Evolutionary conservation across 2,329 filamentous ascomycete genomes (phyloP), one percentile per base, ranked within the genome.

Genomic region (Anthostomella pinea): DNA sequence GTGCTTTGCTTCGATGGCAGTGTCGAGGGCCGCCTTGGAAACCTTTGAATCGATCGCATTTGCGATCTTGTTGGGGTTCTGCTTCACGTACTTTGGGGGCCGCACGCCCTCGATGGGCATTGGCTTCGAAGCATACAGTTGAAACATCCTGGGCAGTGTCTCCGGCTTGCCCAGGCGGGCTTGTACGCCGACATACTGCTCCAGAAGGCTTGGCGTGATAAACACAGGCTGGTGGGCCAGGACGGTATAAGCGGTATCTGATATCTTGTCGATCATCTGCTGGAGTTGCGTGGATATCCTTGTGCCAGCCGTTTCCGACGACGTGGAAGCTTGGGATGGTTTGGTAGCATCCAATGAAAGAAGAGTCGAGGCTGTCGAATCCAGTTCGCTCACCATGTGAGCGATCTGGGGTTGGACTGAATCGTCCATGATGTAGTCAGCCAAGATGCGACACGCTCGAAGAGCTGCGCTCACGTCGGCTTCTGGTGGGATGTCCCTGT

Each of bases 101-200:
- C 73, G 75, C 13, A 76, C 72, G 33, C 72, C 71, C 52, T 79
- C 69, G 33, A 73, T 65, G 3, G 89, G 85, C 45, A 81, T 69
- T 8, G 87, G 84, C 63, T 97, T 98, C 51, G 79, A 78, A 31
- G 87, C 87, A 60, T 91, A 97, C 35, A 96, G 73, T 38, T 81
- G 69, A 56, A 98, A 84, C 26, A 89, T 79, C 41, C 83, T 77
- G 6, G 91, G 88, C 45, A 97, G 77, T 28, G 85, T 81, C 47
- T 87, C 79, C 3, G 88, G 82, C 38, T 76, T 80, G 43, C 80
- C 77, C 27, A 97, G 75, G 8, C 81, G 73, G 18, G 81, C 73
- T 60, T 95, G 88, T 28, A 87, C 79, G 23, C 77, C 72, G 44
- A 95, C 81, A 62, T 96, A 97, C 49, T 77, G 63, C 39, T 76